phyloP scores from a whole-genome alignment of 768 basidiomycete genomes.

The Trichaptum fuscoviolaceum region DNA sequence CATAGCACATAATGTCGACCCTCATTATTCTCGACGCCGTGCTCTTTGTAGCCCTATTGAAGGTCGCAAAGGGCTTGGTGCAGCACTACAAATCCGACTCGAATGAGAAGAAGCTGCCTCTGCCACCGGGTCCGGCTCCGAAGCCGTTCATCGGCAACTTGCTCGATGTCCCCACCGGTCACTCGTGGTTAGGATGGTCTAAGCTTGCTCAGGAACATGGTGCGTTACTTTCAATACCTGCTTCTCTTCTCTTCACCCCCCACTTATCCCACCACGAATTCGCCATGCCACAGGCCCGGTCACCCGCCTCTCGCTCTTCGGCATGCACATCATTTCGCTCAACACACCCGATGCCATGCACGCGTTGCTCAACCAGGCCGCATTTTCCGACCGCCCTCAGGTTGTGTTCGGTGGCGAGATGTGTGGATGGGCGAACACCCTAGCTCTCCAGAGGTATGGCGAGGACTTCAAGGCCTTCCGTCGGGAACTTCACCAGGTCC shows the following conservation, averaged over 20 bases:
- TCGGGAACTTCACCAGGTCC: background rate
- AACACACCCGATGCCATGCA: slow-evolving; percentile 44
- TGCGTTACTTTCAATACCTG: slow-evolving; percentile 71
- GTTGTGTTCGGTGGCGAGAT: slow-evolving; percentile 1
- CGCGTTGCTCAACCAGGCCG: background rate
- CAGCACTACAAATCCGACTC: background rate
- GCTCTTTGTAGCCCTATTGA: background rate
- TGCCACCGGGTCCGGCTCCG: slow-evolving; percentile 16
- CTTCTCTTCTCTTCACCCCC: slow-evolving; percentile 39
- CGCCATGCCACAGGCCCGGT: slow-evolving; percentile 43
- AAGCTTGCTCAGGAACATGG: slow-evolving; percentile 66
- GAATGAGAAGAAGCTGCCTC: slow-evolving; percentile 5
- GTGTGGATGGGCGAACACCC: slow-evolving; percentile 2
- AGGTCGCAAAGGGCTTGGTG: background rate
- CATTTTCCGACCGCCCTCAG: slow-evolving; percentile 2
- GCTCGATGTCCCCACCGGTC: slow-evolving; percentile 10
- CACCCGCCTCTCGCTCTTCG: slow-evolving; percentile 52
- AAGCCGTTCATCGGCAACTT: slow-evolving; percentile 15
- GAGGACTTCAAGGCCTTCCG: background rate
- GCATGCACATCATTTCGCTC: slow-evolving; percentile 52
- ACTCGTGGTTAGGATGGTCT: slow-evolving; percentile 12
- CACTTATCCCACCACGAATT: background rate
- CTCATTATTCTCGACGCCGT: background rate
- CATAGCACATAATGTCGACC: background rate
- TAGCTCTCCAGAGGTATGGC: background rate